These are phyloP conservation scores for Hirsutella thompsonii DNA, from an alignment of 2,329 filamentous ascomycete species.

Conservation along the genomic window DNA sequence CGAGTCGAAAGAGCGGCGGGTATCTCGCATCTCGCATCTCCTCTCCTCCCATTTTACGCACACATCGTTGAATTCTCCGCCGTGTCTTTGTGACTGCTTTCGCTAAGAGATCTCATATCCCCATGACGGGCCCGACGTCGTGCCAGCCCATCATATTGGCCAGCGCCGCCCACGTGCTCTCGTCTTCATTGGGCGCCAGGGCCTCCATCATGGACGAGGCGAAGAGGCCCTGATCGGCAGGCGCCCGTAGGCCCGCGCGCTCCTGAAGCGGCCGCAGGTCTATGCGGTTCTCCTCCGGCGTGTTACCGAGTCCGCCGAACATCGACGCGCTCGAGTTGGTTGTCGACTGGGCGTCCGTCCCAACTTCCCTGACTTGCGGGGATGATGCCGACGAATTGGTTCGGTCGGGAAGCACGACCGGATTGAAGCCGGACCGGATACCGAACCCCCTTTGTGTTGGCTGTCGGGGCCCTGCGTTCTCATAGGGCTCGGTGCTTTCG, in stretches of 20 bases:
- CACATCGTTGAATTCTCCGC: no score
- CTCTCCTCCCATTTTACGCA: no score
- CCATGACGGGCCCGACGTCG: not conserved
- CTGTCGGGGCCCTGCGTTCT: no score
- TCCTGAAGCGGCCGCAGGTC: slow-evolving; percentile 20
- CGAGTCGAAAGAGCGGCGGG: no score
- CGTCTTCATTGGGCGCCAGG: slow-evolving; percentile 9
- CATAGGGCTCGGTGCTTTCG: not conserved
- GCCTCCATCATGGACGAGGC: slow-evolving; percentile 7
- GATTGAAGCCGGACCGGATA: not conserved
- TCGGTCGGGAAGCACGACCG: slow-evolving; percentile 16
- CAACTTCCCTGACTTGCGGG: slow-evolving; percentile 10
- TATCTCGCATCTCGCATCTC: no score
- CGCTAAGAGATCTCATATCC: no score
- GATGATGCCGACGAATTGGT: slow-evolving; percentile 20
- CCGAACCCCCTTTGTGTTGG: not conserved
- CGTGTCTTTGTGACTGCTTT: no score
- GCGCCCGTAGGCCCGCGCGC: slow-evolving; percentile 15
- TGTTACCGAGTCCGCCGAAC: slow-evolving; percentile 19
- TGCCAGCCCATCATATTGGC: slow-evolving; percentile 15
- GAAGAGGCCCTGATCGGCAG: slow-evolving; percentile 16
- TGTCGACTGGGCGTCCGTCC: slow-evolving; percentile 10
- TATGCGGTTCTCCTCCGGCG: slow-evolving; percentile 20
- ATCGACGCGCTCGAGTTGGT: slow-evolving; percentile 18
- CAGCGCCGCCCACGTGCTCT: slow-evolving; percentile 17